Conservation (phyloP, 1,139 yeast species). For the Yamadazyma jaroonii region DNA sequence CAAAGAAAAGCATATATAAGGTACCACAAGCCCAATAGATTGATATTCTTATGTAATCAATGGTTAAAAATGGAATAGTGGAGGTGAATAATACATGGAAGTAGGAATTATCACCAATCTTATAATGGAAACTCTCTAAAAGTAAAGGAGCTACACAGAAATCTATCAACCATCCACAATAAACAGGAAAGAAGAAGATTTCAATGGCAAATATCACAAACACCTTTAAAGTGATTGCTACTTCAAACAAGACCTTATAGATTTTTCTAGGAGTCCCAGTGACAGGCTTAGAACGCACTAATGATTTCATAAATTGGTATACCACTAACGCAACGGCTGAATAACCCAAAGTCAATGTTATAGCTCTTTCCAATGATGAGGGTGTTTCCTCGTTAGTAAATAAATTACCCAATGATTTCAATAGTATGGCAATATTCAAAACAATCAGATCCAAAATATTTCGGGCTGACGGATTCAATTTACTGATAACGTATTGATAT, state of each 20-base stretch:
- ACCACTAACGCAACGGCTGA: slow-evolving; percentile 25
- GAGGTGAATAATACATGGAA: slow-evolving; percentile 25
- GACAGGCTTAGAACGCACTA: slow-evolving; percentile 40
- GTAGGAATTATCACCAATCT: slow-evolving; percentile 5
- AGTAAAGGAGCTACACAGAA: slow-evolving; percentile 62
- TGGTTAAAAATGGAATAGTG: slow-evolving; percentile 18
- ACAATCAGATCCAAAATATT: background rate
- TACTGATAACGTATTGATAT: background rate
- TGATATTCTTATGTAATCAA: slow-evolving; percentile 20
- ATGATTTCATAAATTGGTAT: slow-evolving; percentile 31
- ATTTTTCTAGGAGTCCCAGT: slow-evolving; percentile 47
- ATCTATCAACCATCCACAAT: slow-evolving; percentile 79
- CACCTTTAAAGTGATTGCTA: slow-evolving; percentile 63
- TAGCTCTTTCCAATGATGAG: slow-evolving; percentile 28
- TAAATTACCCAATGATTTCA: background rate
- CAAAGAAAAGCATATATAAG: slow-evolving; percentile 80
- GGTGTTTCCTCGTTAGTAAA: slow-evolving; percentile 1
- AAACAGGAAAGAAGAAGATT: slow-evolving; percentile 77
- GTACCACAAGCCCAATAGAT: slow-evolving; percentile 79
- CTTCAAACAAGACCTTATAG: slow-evolving; percentile 53
- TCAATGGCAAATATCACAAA: slow-evolving; percentile 75
- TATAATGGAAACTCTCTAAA: slow-evolving; percentile 18
- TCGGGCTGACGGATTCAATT: background rate
- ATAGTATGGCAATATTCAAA: background rate
- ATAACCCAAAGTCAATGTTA: slow-evolving; percentile 38